Percentiles rank a stretch among this genome's conserved stretches.
phyloP scores from a whole-genome alignment of 805 yeast genomes.

The Vanderwaltozyma yarrowii region DNA sequence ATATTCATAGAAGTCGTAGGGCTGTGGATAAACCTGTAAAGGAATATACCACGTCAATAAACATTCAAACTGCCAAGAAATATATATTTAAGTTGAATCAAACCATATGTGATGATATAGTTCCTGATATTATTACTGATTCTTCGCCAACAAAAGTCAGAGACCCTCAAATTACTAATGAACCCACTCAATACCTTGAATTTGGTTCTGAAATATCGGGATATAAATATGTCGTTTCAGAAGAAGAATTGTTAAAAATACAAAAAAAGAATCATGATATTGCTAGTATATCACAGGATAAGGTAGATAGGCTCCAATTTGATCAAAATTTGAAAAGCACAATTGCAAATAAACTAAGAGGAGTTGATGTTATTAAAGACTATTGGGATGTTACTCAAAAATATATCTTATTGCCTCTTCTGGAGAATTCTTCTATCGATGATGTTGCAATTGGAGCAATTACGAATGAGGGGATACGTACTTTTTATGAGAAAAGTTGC shows the following conservation, averaged over 20 bases:
- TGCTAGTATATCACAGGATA: too few species aligned
- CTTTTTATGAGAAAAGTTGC: conserved; percentile 10
- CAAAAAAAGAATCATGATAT: background rate
- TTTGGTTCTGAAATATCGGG: conserved; percentile 14
- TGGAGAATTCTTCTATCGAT: background rate
- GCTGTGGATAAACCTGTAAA: background rate
- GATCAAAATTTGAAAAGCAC: too few species aligned
- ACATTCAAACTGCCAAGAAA: too few species aligned
- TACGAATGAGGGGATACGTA: background rate
- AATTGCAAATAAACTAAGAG: too few species aligned
- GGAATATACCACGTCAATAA: too few species aligned
- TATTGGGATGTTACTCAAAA: background rate
- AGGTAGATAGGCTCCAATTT: too few species aligned
- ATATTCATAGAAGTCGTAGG: background rate
- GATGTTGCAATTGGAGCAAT: conserved; percentile 4
- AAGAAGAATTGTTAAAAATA: conserved; percentile 2
- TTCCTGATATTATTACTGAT: too few species aligned
- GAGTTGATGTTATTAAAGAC: background rate
- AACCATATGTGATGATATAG: too few species aligned
- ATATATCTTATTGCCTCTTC: background rate
- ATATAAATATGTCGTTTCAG: conserved; percentile 9
- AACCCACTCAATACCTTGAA: conserved; percentile 2
- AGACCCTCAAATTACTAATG: background rate
- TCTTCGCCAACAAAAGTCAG: too few species aligned
- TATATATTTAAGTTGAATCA: too few species aligned